Evolutionary conservation across 306 rosid species (phyloP), one percentile per base, ranked within the genome.

Genomic region (Quercus agrifolia): DNA sequence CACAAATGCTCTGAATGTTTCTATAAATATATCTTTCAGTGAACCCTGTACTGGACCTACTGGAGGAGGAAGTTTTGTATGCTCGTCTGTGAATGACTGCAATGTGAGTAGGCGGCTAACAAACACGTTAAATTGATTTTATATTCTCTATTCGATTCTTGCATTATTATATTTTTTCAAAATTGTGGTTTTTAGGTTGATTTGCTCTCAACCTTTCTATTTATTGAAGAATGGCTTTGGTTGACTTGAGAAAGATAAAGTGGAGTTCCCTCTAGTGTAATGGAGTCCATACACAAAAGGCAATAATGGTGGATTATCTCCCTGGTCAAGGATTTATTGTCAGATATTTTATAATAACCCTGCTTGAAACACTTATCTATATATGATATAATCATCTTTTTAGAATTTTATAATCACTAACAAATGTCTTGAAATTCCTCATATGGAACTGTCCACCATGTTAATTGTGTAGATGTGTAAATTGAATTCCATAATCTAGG

Each of bases 41-140:
- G 93, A 94, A 77, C 89, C 93, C 14, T 94, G 98, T 76, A 44
- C 55, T 38, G 2, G 46, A 38, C 46, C 44, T 7, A 7, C 11
- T 6, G 87, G 90, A 25, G 90, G 85, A 82, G 94, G 89, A 66
- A 89, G 96, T 52, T 88, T 94, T 33, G 77, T 83, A 61, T 94
- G 98, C 84, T 76, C 56, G n/a, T 94, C 98, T 56, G 88, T 83
- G 51, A 84, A 91, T 78, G 86, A 88, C 81, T 92, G 98, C 94
- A 94, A 92, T 83, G 98, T 94, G 90, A 91, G 97, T 91, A 75
- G 83, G 84, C 88, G 77, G 67, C 77, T 66, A 75, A 75, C 80
- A 67, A 49, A 56, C 11, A 21, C 44, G 72, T 63, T 46, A 35
- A 62, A 23, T 28, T 4, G 4, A 41, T 25, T n/a, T 18, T 56